These are phyloP conservation scores for Asterionellopsis glacialis DNA, from an alignment of 108 stramenopile species.

Conservation along the genomic window DNA sequence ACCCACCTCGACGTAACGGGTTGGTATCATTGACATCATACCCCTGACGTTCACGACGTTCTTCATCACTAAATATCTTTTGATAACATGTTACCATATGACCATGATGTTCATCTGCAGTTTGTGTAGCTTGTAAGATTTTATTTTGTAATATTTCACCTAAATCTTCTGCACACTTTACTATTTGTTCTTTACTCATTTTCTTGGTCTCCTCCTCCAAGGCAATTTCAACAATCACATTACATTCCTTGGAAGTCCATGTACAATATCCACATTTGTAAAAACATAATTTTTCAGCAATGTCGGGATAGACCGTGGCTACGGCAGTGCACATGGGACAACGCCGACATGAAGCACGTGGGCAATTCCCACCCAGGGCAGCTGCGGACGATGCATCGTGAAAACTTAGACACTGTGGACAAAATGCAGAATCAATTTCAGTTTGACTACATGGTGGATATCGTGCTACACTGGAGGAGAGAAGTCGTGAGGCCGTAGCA, in stretches of 20 bases:
- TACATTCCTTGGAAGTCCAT: constrained; percentile 34
- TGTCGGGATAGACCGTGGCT: constrained; percentile 23
- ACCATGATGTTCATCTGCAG: constrained; percentile 19
- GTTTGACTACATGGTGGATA: constrained; percentile 44
- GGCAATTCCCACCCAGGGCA: constrained; percentile 18
- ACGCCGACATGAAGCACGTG: constrained; percentile 34
- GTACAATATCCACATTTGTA: constrained; percentile 49
- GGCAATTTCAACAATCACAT: constrained; percentile 11
- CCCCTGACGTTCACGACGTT: neutral
- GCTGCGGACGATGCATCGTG: constrained; percentile 60
- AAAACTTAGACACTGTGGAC: constrained; percentile 72
- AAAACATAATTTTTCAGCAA: constrained; percentile 13
- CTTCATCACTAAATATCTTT: constrained; percentile 22
- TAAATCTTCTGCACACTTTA: constrained; percentile 17
- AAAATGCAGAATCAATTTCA: constrained; percentile 52
- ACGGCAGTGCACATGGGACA: constrained; percentile 65
- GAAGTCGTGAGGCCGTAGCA: constrained; percentile 76
- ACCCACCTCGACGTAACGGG: no score
- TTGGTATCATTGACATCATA: neutral
- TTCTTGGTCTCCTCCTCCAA: constrained; percentile 12
- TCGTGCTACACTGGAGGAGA: constrained; percentile 65
- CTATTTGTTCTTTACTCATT: constrained; percentile 22
- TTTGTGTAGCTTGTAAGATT: neutral
- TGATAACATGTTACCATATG: constrained; percentile 21
- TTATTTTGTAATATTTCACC: constrained; percentile 9